Percentiles rank a stretch among this genome's conserved stretches.
Conservation (phyloP, 768 basidiomycete species). For the Russula lepida region DNA sequence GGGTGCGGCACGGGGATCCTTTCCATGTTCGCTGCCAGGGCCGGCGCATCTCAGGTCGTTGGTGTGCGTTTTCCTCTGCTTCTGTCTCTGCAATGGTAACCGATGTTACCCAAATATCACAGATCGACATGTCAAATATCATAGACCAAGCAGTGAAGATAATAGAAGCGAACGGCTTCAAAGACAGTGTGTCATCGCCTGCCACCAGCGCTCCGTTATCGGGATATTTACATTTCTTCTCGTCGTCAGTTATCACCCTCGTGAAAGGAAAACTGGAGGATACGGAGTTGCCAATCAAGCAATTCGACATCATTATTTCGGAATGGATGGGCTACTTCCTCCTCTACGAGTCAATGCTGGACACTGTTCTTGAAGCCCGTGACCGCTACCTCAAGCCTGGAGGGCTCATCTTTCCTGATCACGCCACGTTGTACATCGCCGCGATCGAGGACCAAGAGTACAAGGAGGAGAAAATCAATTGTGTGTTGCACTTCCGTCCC, state of each 20-base stretch:
- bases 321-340: constrained; percentile 99
- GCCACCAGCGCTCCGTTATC: background rate
- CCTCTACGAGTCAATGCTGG: constrained; percentile 98
- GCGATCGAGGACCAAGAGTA: constrained; percentile 99
- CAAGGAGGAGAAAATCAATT: constrained; percentile 99
- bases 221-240: constrained; percentile 2
- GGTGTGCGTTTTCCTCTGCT: constrained; percentile 48
- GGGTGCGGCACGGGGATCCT: constrained; percentile 98
- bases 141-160: constrained; percentile 98
- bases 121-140: constrained; percentile 99
- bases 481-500: constrained; percentile 41
- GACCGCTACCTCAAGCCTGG: constrained; percentile 92
- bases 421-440: constrained; percentile 83
- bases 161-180: constrained; percentile 92
- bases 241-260: constrained; percentile 72
- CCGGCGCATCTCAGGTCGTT: constrained; percentile 89
- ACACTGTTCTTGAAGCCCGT: constrained; percentile 92
- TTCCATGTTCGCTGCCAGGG: constrained; percentile 96
- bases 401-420: constrained; percentile 95
- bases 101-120: background rate
- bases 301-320: constrained; percentile 98
- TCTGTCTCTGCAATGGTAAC: background rate
- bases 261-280: constrained; percentile 99
- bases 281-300: constrained; percentile 71
- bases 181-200: constrained; percentile 62